Conservation (phyloP, 495 filamentous ascomycete genomes). For the Lepidopterella palustris region DNA sequence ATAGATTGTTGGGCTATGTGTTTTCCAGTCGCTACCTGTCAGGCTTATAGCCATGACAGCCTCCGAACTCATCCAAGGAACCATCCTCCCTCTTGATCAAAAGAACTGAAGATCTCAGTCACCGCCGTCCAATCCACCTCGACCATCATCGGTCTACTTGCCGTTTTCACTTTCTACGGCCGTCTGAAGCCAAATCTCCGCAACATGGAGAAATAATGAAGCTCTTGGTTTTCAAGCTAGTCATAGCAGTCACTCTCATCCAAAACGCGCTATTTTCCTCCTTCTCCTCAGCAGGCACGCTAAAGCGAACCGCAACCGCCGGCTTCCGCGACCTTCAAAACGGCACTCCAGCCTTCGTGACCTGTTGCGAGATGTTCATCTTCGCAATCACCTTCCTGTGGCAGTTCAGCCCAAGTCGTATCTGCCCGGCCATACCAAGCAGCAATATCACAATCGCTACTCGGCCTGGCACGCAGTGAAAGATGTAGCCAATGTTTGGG, state of each 20-base stretch:
- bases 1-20: slow-evolving; percentile 9
- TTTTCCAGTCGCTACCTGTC: slow-evolving; percentile 11
- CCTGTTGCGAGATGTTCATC: slow-evolving; percentile 15
- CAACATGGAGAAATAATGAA: slow-evolving; percentile 1
- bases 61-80: neutral
- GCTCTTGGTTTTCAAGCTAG: slow-evolving; percentile 9
- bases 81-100: slow-evolving; percentile 9
- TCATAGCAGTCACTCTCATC: slow-evolving; percentile 9
- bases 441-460: slow-evolving; percentile 7
- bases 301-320: slow-evolving; percentile 3
- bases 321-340: slow-evolving; percentile 2
- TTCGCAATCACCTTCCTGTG: slow-evolving; percentile 4
- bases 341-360: slow-evolving; percentile 10
- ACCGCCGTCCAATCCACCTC: slow-evolving; percentile 1
- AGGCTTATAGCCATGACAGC: slow-evolving; percentile 7
- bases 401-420: slow-evolving; percentile 4
- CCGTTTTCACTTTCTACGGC: neutral
- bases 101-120: neutral
- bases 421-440: slow-evolving; percentile 3
- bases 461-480: slow-evolving; percentile 3
- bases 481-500: slow-evolving; percentile 8
- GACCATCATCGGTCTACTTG: neutral
- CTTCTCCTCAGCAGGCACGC: neutral
- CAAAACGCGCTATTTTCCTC: slow-evolving; percentile 9
- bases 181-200: slow-evolving; percentile 2